Percentiles rank a stretch among this genome's conserved stretches.
phyloP scores from a whole-genome alignment of 1,284 basidiomycete genomes.

The Ustilago esculenta region DNA sequence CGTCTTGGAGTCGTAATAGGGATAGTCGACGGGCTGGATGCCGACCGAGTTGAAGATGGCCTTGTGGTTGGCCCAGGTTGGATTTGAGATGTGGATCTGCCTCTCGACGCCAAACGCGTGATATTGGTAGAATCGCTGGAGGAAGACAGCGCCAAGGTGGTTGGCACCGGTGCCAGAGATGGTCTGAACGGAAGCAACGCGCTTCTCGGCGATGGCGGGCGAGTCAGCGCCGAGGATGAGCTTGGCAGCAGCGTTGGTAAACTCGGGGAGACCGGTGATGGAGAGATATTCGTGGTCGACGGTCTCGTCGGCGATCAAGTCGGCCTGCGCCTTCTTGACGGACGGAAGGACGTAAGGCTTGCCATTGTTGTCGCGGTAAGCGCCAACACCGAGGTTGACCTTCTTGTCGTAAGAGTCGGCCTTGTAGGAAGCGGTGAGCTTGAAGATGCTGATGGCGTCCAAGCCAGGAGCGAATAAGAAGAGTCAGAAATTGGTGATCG shows the following conservation, averaged over 20 bases:
- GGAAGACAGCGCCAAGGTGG: constrained; percentile 88
- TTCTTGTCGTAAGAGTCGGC: constrained; percentile 82
- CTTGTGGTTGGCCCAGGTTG: constrained; percentile 95
- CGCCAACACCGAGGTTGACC: constrained; percentile 81
- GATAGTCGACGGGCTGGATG: constrained; percentile 81
- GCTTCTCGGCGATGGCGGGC: constrained; percentile 76
- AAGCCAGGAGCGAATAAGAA: background rate
- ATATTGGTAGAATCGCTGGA: constrained; percentile 80
- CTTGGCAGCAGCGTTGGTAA: constrained; percentile 80
- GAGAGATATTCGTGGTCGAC: constrained; percentile 94
- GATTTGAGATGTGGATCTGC: constrained; percentile 83
- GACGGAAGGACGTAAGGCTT: constrained; percentile 69
- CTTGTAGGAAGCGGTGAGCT: constrained; percentile 87
- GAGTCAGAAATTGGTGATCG: background rate
- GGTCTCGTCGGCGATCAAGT: constrained; percentile 76
- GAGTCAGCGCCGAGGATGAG: constrained; percentile 82
- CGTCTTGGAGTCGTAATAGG: constrained; percentile 89
- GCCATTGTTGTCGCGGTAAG: constrained; percentile 69
- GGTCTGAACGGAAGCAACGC: constrained; percentile 70
- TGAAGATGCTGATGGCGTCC: constrained; percentile 75
- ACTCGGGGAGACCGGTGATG: constrained; percentile 86
- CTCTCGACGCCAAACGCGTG: constrained; percentile 63
- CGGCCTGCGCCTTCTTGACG: constrained; percentile 74
- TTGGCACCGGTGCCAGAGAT: constrained; percentile 96
- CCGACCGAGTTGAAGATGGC: constrained; percentile 86